These are phyloP conservation scores for Paecilomyces niveus DNA, from an alignment of 2,329 filamentous ascomycete genomes.

Conservation along the genomic window DNA sequence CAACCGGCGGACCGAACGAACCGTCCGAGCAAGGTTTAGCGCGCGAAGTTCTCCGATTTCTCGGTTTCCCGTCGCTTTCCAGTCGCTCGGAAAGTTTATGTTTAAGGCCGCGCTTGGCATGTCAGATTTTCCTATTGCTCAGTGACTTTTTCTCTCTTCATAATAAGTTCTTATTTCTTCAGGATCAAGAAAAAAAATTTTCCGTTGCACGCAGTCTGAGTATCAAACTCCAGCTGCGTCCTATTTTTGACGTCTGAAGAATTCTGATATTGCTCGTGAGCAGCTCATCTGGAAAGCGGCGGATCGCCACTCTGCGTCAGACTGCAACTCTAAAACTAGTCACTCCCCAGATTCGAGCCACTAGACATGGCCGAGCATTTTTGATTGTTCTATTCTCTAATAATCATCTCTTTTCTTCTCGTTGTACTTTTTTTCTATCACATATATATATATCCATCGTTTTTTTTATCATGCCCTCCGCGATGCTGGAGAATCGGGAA, in stretches of 20 bases:
- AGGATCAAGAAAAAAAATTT: neutral
- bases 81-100: neutral
- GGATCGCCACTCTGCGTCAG: neutral
- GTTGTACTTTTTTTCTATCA: neutral
- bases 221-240: neutral
- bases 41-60: neutral
- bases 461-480: neutral
- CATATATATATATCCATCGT: neutral
- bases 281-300: neutral
- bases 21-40: neutral
- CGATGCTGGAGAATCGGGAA: neutral
- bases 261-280: neutral
- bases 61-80: neutral
- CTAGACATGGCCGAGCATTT: neutral
- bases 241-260: neutral
- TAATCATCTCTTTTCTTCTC: neutral
- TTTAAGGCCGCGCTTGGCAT: neutral
- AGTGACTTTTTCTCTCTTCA: neutral
- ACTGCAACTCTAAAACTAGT: neutral
- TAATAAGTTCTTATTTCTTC: neutral
- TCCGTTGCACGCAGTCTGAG: neutral
- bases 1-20: neutral
- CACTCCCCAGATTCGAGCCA: neutral
- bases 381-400: neutral
- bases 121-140: neutral